These are phyloP conservation scores for Edaphochlamys debaryana DNA, from an alignment of 139 green algal genomes.

Conservation along the genomic window DNA sequence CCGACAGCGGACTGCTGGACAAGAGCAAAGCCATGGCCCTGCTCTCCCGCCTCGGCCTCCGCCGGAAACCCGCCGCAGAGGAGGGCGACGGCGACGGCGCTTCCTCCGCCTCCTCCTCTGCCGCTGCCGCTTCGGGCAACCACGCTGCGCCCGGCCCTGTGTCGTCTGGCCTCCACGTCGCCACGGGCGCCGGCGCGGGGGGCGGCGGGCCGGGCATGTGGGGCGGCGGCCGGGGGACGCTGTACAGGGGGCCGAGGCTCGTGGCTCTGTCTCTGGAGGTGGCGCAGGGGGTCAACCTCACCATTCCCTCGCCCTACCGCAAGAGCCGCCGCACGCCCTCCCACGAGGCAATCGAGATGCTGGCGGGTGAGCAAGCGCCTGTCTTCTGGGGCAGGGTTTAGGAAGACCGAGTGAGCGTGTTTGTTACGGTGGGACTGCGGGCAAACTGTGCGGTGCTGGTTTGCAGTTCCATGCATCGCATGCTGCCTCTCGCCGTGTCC, in stretches of 20 bases:
- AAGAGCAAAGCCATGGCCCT: slow-evolving; percentile 34
- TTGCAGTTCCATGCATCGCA: too few species aligned
- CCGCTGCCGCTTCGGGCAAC: not conserved
- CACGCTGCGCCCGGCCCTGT: too few species aligned
- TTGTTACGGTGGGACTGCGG: too few species aligned
- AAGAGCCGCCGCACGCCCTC: slow-evolving; percentile 79
- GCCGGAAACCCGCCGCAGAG: slow-evolving; percentile 36
- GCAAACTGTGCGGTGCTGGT: too few species aligned
- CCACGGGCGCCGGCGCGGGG: not conserved
- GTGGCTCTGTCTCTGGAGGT: slow-evolving; percentile 68
- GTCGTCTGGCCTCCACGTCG: too few species aligned
- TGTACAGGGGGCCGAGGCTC: slow-evolving; percentile 20
- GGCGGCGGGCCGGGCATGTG: not conserved
- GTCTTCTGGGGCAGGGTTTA: too few species aligned
- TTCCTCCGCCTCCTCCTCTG: not conserved
- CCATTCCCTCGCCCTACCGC: slow-evolving; percentile 54
- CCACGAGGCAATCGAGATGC: slow-evolving; percentile 69
- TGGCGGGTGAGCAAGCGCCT: slow-evolving; percentile 50
- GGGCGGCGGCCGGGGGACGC: not conserved
- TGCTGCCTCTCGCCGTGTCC: too few species aligned
- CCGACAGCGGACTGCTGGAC: slow-evolving; percentile 18
- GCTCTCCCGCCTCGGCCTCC: slow-evolving; percentile 62
- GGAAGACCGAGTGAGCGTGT: too few species aligned
- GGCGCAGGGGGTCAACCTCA: slow-evolving; percentile 70
- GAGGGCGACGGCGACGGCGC: not conserved